phyloP scores from a whole-genome alignment of 2,329 filamentous ascomycete genomes.

The Orbilia oligospora region DNA sequence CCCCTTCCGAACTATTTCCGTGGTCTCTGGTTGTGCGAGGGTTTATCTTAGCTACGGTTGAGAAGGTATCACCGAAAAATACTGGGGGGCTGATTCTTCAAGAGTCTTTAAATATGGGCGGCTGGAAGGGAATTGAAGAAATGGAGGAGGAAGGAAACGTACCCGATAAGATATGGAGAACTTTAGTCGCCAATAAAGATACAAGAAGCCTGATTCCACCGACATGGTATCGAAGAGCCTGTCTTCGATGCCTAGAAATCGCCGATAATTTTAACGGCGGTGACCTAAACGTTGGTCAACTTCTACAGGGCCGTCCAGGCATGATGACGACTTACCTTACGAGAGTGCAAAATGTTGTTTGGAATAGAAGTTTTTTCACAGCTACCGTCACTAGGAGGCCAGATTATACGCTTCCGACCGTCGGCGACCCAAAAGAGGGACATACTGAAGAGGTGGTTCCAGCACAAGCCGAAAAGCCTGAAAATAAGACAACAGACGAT shows the following conservation, averaged over 20 bases:
- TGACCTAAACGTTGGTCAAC: slow-evolving; percentile 14
- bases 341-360: slow-evolving; percentile 5
- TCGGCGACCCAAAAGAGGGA: too few relatives aligned
- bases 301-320: background rate
- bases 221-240: slow-evolving; percentile 62
- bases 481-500: too few relatives aligned
- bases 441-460: too few relatives aligned
- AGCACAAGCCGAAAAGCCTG: too few relatives aligned
- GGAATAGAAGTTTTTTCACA: slow-evolving; percentile 12
- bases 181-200: slow-evolving; percentile 37
- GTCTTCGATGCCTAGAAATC: slow-evolving; percentile 59
- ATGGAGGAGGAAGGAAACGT: slow-evolving; percentile 43
- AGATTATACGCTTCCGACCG: too few relatives aligned
- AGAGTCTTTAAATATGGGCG: slow-evolving; percentile 62
- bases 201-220: slow-evolving; percentile 61
- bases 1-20: background rate
- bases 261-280: slow-evolving; percentile 35
- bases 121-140: slow-evolving; percentile 58
- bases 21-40: background rate
- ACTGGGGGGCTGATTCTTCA: slow-evolving; percentile 63
- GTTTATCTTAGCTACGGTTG: slow-evolving; percentile 62
- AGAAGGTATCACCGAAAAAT: slow-evolving; percentile 56
- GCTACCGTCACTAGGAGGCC: background rate
- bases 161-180: slow-evolving; percentile 63
- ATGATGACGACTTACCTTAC: slow-evolving; percentile 8